Conservation (phyloP, 2,329 filamentous ascomycete species). For the Aspergillus terreus region DNA sequence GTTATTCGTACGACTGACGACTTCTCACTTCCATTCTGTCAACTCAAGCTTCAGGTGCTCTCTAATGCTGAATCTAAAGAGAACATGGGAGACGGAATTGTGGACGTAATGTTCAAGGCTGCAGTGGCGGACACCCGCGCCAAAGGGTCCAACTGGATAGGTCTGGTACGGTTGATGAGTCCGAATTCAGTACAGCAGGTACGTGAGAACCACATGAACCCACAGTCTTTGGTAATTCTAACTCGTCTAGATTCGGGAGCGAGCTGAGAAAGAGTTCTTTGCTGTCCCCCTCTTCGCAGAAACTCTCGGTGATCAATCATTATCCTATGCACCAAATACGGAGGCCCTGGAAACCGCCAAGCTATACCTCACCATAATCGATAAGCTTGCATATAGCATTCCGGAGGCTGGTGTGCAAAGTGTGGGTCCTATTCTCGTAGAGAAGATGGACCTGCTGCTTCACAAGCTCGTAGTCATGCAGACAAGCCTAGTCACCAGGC, state of each 20-base stretch:
- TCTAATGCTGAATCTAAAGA: slow-evolving; percentile 29
- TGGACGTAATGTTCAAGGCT: slow-evolving; percentile 39
- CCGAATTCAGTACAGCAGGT: slow-evolving; percentile 35
- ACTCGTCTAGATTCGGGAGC: slow-evolving; percentile 34
- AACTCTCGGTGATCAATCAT: slow-evolving; percentile 8
- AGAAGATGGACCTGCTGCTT: slow-evolving; percentile 38
- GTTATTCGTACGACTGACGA: slow-evolving; percentile 36
- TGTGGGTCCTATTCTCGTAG: slow-evolving; percentile 33
- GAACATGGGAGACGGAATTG: slow-evolving; percentile 28
- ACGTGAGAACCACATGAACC: slow-evolving; percentile 8
- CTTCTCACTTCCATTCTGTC: slow-evolving; percentile 42
- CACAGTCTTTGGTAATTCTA: slow-evolving; percentile 10
- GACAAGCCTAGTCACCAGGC: slow-evolving; percentile 17
- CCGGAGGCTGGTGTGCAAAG: slow-evolving; percentile 30
- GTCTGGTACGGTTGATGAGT: slow-evolving; percentile 37
- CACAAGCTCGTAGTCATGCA: slow-evolving; percentile 34
- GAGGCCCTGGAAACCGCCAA: slow-evolving; percentile 29
- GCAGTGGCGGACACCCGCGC: slow-evolving; percentile 34
- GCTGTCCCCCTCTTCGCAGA: slow-evolving; percentile 31
- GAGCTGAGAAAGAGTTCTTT: slow-evolving; percentile 39
- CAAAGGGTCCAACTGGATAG: slow-evolving; percentile 35
- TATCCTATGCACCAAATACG: slow-evolving; percentile 7
- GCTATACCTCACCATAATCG: slow-evolving; percentile 37
- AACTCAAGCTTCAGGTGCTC: slow-evolving; percentile 40
- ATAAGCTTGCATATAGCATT: slow-evolving; percentile 36